phyloP scores from a whole-genome alignment of 257 asterid species.

The Nicotiana paniculata region DNA sequence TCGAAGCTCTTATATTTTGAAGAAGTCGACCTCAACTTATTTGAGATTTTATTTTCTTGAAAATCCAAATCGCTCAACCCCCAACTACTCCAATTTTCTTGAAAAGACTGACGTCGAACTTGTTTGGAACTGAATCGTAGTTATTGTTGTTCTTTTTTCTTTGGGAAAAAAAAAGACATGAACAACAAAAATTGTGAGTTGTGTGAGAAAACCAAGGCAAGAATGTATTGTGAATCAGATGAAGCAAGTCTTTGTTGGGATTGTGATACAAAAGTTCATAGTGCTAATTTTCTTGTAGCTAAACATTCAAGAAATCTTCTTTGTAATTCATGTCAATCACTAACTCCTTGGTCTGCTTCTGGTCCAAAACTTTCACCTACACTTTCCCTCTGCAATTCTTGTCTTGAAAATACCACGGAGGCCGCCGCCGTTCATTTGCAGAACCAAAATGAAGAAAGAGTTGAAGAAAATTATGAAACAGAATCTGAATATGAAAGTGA shows the following conservation, averaged over 20 bases:
- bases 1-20: no score
- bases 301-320: slow-evolving; percentile 58
- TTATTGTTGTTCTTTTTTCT: no score
- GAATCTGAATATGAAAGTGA: neutral
- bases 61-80: no score
- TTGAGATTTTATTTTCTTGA: no score
- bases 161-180: no score
- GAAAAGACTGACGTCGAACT: no score
- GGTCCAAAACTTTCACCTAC: slow-evolving; percentile 51
- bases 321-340: slow-evolving; percentile 54
- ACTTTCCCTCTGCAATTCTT: slow-evolving; percentile 41
- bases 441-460: neutral
- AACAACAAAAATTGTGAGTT: slow-evolving; percentile 56
- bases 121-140: no score
- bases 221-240: slow-evolving; percentile 59
- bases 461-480: neutral
- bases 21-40: no score
- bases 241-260: slow-evolving; percentile 62
- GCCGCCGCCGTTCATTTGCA: neutral
- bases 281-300: slow-evolving; percentile 58
- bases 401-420: slow-evolving; percentile 3
- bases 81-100: no score
- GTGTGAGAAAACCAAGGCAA: slow-evolving; percentile 40
- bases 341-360: slow-evolving; percentile 63
- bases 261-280: slow-evolving; percentile 61